Base-by-base conservation (phyloP, 768 basidiomycete genomes). In the Trametes sanguinea region DNA sequence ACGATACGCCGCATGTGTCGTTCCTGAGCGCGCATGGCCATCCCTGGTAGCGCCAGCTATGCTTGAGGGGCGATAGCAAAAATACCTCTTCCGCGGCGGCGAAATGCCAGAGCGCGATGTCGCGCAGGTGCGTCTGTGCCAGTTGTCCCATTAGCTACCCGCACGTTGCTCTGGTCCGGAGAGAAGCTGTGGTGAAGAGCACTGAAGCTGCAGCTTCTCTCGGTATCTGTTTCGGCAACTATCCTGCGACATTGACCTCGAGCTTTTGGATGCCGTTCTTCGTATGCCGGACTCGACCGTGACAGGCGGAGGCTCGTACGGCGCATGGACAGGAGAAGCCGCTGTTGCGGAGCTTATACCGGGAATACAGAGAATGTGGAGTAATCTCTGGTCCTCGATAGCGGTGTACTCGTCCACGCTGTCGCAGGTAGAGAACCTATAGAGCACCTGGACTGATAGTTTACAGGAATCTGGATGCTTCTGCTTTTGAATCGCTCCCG, bases 1-100 rank as follows among this genome's bases (percentile, higher is more conserved):
- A 59, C 57, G n/a, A 39, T 51, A 51, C 57, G 42, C 50, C 35
- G 44, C 57, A 14, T n/a, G 10, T 14, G 14, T 43, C 42, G 42
- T 43, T 43, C 42, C 42, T 43, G n/a, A 11, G 35, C 35, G 5
- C 42, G 14, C 42, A 43, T 43, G 10, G 7, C 42, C 42, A 14
- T 14, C 13, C n/a, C 14, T 43, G 42, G 42, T n/a, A n/a, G 42
- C 42, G 13, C 42, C 42, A 43, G 10, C 42, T n/a, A 43, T 43
- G 8, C 13, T 37, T 11, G n/a, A 43, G 13, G 13, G 42, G 42
- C n/a, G 42, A 43, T 43, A 43, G 42, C 42, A 43, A 43, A 43
- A 43, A 43, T 43, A 43, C 42, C 10, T 43, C 42, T 43, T 14
- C n/a, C 42, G 42, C 42, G 7, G 14, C 42, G 5, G 5, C 14